Evolutionary conservation across 192 early-diverging fungal genomes (phyloP).

Genomic region (Backusella morwellensis): DNA sequence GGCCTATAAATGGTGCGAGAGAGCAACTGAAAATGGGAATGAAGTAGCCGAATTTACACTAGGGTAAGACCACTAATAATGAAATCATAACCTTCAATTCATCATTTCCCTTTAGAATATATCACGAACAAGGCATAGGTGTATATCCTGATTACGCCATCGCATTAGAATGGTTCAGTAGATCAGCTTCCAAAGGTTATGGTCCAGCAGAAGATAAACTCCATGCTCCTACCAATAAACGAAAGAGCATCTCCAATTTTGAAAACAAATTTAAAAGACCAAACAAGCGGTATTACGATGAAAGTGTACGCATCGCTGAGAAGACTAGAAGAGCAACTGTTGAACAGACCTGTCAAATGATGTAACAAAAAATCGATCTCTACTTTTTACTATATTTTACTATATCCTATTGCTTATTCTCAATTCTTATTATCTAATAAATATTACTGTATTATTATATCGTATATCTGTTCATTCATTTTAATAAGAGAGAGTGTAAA

Average conservation of each 20-base stretch:
- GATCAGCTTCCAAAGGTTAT: constrained; percentile 35
- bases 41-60: constrained; percentile 84
- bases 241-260: neutral
- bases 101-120: neutral
- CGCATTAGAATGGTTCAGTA: constrained; percentile 31
- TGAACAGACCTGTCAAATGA: constrained; percentile 9
- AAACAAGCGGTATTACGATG: constrained; percentile 3
- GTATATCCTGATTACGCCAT: constrained; percentile 16
- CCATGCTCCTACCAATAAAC: neutral
- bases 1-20: constrained; percentile 77
- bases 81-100: neutral
- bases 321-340: neutral
- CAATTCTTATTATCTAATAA: neutral
- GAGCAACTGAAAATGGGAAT: constrained; percentile 75
- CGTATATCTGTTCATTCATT: neutral
- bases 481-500: too few species aligned
- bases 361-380: neutral
- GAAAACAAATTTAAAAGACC: neutral
- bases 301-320: constrained; percentile 9
- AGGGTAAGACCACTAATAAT: constrained; percentile 53
- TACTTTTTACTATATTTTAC: neutral
- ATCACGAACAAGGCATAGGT: constrained; percentile 32
- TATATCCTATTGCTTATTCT: neutral
- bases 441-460: neutral
- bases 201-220: constrained; percentile 24